Evolutionary conservation across 1,139 yeast species (phyloP).

Genomic region (Fermentozyma sake): DNA sequence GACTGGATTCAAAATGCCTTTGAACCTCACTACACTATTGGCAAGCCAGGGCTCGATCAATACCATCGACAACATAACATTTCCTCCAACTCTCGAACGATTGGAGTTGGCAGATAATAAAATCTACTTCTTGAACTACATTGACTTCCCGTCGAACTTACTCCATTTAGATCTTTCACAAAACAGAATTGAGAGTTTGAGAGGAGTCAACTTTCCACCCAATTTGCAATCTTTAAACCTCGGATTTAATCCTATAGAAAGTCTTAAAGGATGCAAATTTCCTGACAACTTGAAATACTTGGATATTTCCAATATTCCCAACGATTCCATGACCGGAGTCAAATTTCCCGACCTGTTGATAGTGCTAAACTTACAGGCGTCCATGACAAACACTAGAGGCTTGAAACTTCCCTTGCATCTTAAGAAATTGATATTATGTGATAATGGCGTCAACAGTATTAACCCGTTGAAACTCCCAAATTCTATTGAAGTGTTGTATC

Average conservation of each 20-base stretch:
- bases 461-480: constrained; percentile 44
- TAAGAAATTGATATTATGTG: constrained; percentile 30
- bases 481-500: constrained; percentile 32
- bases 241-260: constrained; percentile 42
- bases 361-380: constrained; percentile 38
- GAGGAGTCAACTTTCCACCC: constrained; percentile 38
- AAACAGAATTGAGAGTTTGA: constrained; percentile 37
- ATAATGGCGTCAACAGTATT: constrained; percentile 43
- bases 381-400: constrained; percentile 47
- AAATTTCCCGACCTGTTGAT: constrained; percentile 40
- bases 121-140: constrained; percentile 37
- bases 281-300: constrained; percentile 35
- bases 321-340: constrained; percentile 46
- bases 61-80: constrained; percentile 32
- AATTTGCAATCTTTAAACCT: constrained; percentile 27
- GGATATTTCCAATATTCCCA: constrained; percentile 42
- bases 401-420: constrained; percentile 35
- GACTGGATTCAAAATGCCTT: constrained; percentile 40
- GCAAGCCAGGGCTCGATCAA: constrained; percentile 35
- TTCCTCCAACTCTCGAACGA: constrained; percentile 31
- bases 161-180: constrained; percentile 34
- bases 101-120: constrained; percentile 36
- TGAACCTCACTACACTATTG: constrained; percentile 24
- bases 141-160: constrained; percentile 34
- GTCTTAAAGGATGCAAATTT: constrained; percentile 38